phyloP scores from a whole-genome alignment of 1,284 basidiomycete genomes.

The Coriolopsis trogii region DNA sequence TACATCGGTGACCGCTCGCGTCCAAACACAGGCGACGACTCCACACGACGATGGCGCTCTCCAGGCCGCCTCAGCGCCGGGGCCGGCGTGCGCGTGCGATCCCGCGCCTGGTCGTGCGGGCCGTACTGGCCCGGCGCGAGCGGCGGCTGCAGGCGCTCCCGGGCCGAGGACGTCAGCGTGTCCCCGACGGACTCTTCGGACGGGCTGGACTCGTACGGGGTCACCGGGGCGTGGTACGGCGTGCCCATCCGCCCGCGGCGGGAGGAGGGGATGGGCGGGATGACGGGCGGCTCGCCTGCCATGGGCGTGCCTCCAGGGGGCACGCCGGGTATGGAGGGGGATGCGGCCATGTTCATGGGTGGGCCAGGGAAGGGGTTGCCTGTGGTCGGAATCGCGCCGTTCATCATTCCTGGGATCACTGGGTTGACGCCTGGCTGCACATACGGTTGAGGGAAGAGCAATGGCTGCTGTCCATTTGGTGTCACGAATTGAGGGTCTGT shows the following conservation, averaged over 20 bases:
- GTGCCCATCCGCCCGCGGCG: constrained; percentile 9
- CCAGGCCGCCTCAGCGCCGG: constrained; percentile 11
- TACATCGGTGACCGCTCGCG: constrained; percentile 1
- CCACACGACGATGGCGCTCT: constrained; percentile 10
- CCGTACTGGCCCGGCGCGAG: constrained; percentile 28
- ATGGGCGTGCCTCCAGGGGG: too few species aligned
- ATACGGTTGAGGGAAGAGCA: constrained; percentile 13
- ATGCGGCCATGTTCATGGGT: constrained; percentile 20
- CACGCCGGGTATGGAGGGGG: constrained; percentile 11
- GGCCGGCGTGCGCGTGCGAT: constrained; percentile 8
- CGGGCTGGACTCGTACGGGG: constrained; percentile 1
- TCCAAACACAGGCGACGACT: constrained; percentile 14
- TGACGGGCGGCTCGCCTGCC: constrained; percentile 19
- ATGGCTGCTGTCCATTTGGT: not conserved
- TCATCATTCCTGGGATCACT: constrained; percentile 12
- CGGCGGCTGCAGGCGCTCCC: constrained; percentile 21
- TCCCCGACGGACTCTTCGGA: constrained; percentile 8
- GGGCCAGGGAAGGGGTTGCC: constrained; percentile 20
- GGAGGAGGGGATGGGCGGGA: constrained; percentile 15
- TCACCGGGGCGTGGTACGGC: constrained; percentile 5
- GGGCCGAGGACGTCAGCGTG: constrained; percentile 16
- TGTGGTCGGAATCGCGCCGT: constrained; percentile 16
- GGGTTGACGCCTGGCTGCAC: constrained; percentile 6
- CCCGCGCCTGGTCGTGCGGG: constrained; percentile 15
- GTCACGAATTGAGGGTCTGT: constrained; percentile 9